Conservation (phyloP, 1,284 basidiomycete genomes). For the Leccinum angustisporum region DNA sequence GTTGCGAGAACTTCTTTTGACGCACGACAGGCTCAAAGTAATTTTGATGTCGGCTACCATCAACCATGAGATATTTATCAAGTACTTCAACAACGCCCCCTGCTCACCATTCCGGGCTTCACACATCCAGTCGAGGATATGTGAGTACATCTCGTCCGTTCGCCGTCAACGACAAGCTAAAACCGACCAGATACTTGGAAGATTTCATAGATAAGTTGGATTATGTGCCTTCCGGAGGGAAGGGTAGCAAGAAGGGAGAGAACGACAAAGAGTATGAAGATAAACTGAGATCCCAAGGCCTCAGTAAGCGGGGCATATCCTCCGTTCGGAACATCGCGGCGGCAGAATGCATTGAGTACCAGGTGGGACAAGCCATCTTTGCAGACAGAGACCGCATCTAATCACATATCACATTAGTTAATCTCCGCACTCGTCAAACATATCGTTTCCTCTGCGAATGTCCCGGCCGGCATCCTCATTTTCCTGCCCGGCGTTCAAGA, state of each 20-base stretch:
- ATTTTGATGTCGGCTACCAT: conserved; percentile 88
- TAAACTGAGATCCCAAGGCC: conserved; percentile 49
- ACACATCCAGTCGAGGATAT: conserved; percentile 78
- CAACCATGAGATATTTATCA: conserved; percentile 80
- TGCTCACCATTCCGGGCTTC: conserved; percentile 83
- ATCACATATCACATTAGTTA: conserved; percentile 43
- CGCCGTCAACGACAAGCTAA: neutral
- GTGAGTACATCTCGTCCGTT: conserved; percentile 40
- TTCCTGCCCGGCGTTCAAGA: conserved; percentile 90
- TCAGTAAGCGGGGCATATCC: conserved; percentile 53
- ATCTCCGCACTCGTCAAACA: conserved; percentile 67
- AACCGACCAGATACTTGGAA: conserved; percentile 70
- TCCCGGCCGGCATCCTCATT: conserved; percentile 71
- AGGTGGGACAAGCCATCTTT: conserved; percentile 39
- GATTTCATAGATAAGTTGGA: conserved; percentile 63
- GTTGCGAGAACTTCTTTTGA: conserved; percentile 71
- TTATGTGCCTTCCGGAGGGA: conserved; percentile 42
- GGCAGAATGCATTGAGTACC: conserved; percentile 73
- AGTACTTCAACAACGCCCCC: conserved; percentile 84
- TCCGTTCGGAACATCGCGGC: conserved; percentile 64
- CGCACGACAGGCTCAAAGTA: conserved; percentile 77
- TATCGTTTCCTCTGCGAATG: conserved; percentile 56
- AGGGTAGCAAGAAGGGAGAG: conserved; percentile 33
- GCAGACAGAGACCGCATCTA: neutral
- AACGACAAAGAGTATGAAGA: conserved; percentile 56